Conservation (phyloP, 352 stramenopile species). For the Globisporangium cederbergense region DNA sequence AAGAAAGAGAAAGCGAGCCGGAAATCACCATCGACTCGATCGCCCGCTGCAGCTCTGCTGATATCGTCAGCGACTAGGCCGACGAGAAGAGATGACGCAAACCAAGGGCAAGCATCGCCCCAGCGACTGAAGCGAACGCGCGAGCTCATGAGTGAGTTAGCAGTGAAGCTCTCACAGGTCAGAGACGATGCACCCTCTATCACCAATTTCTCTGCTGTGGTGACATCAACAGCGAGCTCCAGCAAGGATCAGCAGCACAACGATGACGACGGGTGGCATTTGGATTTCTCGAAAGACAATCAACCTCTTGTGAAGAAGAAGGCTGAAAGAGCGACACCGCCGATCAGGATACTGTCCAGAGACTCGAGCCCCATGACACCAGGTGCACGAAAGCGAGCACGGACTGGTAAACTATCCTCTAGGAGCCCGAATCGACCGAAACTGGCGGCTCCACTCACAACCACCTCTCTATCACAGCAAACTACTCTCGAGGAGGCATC, state of each 20-base stretch:
- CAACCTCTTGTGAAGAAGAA: not conserved
- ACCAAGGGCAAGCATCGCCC: not conserved
- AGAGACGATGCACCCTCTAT: not conserved
- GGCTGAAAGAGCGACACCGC: not conserved
- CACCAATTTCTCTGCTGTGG: not conserved
- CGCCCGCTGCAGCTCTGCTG: not conserved
- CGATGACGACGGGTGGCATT: not conserved
- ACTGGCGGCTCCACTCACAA: not conserved
- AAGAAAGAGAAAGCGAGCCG: not conserved
- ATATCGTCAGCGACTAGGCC: not conserved
- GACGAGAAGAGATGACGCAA: not conserved
- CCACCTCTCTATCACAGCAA: not conserved
- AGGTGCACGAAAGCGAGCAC: constrained; percentile 1
- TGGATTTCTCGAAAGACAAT: constrained; percentile 11
- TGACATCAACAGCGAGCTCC: not conserved
- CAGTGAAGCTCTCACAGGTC: constrained; percentile 7
- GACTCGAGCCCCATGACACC: constrained; percentile 6
- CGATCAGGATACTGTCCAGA: not conserved
- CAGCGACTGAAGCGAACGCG: constrained; percentile 1
- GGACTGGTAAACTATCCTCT: not conserved
- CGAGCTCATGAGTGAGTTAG: constrained; percentile 6
- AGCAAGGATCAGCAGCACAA: not conserved
- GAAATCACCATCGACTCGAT: not conserved
- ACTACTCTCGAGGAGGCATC: not conserved
- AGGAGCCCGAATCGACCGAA: not conserved